A percentile compares a stretch with the other conserved stretches of the same genome.
These are phyloP conservation scores for Penicillium aurantiogriseum DNA, from an alignment of 2,329 filamentous ascomycete genomes.

Conservation along the genomic window DNA sequence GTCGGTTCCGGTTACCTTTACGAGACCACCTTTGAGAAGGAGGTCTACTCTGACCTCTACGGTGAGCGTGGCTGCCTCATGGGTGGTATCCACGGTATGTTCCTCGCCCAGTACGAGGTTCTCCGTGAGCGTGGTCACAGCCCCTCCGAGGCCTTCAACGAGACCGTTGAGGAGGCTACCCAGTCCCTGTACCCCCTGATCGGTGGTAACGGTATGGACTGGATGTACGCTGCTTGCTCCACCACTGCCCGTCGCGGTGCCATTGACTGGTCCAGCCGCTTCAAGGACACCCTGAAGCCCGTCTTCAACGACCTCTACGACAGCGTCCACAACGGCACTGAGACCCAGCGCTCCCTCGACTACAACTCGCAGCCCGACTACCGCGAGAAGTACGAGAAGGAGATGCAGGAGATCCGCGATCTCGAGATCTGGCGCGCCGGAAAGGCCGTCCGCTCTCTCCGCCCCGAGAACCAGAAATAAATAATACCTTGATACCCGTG, in stretches of 20 bases:
- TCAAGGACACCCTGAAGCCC: conserved; percentile 98
- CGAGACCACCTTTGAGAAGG: conserved; percentile 99
- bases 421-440: conserved; percentile 99
- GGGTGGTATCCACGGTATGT: conserved; percentile 99
- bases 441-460: conserved; percentile 87
- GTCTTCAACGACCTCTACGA: conserved; percentile 98
- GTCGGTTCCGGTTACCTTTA: conserved; percentile 98
- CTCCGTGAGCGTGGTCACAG: conserved; percentile 97
- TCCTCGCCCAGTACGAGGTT: conserved; percentile 99
- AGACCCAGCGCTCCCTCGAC: conserved; percentile 94
- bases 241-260: conserved; percentile 97
- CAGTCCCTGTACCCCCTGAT: conserved; percentile 98
- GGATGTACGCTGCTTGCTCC: conserved; percentile 99
- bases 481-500: conserved; percentile 30
- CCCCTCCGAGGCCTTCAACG: conserved; percentile 99
- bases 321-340: conserved; percentile 82
- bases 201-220: conserved; percentile 97
- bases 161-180: conserved; percentile 99
- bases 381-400: conserved; percentile 93
- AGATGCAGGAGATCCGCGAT: conserved; percentile 97
- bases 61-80: conserved; percentile 99
- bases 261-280: conserved; percentile 95
- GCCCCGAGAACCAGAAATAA: conserved; percentile 84
- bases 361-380: conserved; percentile 97
- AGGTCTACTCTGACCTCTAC: conserved; percentile 99